Conservation (phyloP, 768 basidiomycete species). For the Suillus discolor region DNA sequence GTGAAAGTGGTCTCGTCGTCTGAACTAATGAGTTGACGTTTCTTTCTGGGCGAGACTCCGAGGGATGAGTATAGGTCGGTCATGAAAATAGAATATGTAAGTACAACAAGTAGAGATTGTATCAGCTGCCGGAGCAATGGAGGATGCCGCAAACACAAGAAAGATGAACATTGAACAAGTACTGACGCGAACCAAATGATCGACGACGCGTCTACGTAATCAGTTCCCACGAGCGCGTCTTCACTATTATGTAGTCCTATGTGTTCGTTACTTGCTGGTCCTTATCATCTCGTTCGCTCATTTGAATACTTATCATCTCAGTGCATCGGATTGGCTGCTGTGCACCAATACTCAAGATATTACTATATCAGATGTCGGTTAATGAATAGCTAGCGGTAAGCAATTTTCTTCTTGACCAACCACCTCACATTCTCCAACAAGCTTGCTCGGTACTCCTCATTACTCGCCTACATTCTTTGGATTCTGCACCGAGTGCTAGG, state of each 20-base stretch:
- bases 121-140: slow-evolving; percentile 13
- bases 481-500: background rate
- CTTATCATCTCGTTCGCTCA: background rate
- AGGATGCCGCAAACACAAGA: slow-evolving; percentile 20
- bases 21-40: slow-evolving; percentile 53
- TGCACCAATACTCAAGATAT: background rate
- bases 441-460: background rate
- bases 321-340: background rate
- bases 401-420: background rate
- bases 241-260: background rate
- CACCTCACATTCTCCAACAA: background rate
- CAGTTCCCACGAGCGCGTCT: slow-evolving; percentile 29
- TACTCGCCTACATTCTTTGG: background rate
- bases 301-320: background rate
- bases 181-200: slow-evolving; percentile 18
- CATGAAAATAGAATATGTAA: slow-evolving; percentile 37
- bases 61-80: slow-evolving; percentile 64
- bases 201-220: slow-evolving; percentile 37
- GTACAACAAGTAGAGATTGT: slow-evolving; percentile 11
- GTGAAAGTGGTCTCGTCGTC: slow-evolving; percentile 58
- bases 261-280: background rate
- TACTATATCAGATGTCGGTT: no score
- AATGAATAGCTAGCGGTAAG: background rate
- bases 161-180: slow-evolving; percentile 16
- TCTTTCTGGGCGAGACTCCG: slow-evolving; percentile 70